Evolutionary conservation across 2,329 filamentous ascomycete species (phyloP).

Genomic region (Conoideocrella luteorostrata): DNA sequence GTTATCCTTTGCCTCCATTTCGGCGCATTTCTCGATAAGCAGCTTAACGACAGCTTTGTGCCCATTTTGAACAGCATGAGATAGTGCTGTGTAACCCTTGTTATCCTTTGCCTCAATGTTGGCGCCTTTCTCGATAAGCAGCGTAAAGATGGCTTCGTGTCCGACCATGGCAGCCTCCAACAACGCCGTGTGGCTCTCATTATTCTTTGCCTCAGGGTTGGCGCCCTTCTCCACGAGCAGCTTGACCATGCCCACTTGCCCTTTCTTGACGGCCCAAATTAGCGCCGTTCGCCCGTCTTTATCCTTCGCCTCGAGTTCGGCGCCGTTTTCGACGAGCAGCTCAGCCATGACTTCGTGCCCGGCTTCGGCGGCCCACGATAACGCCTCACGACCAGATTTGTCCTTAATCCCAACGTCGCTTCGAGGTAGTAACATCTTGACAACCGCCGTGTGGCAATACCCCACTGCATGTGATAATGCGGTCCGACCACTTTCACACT

Average conservation of each 20-base stretch:
- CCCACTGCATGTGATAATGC: not conserved
- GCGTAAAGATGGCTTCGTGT: constrained; percentile 7
- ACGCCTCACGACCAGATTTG: too few relatives aligned
- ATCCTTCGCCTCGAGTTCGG: not conserved
- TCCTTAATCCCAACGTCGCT: too few relatives aligned
- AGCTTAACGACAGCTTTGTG: not conserved
- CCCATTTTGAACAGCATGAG: not conserved
- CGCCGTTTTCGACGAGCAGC: too few relatives aligned
- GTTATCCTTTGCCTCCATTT: too few relatives aligned
- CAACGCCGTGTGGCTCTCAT: constrained; percentile 1
- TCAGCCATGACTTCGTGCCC: too few relatives aligned
- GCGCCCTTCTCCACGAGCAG: constrained; percentile 4
- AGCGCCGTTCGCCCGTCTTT: not conserved
- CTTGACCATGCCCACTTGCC: constrained; percentile 7
- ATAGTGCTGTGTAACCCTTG: not conserved
- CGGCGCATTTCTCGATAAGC: too few relatives aligned
- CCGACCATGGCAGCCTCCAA: constrained; percentile 7
- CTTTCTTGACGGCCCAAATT: too few relatives aligned
- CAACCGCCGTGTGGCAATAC: not conserved
- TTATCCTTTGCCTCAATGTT: not conserved
- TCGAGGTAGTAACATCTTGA: constrained; percentile 3
- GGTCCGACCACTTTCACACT: not conserved
- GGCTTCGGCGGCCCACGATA: too few relatives aligned
- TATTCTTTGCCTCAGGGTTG: constrained; percentile 4
- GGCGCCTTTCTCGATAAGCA: constrained; percentile 8